A percentile compares a stretch with the other conserved stretches of the same genome.
phyloP scores from a whole-genome alignment of 179 eudicot species.

The Heliamphora pulchella region DNA sequence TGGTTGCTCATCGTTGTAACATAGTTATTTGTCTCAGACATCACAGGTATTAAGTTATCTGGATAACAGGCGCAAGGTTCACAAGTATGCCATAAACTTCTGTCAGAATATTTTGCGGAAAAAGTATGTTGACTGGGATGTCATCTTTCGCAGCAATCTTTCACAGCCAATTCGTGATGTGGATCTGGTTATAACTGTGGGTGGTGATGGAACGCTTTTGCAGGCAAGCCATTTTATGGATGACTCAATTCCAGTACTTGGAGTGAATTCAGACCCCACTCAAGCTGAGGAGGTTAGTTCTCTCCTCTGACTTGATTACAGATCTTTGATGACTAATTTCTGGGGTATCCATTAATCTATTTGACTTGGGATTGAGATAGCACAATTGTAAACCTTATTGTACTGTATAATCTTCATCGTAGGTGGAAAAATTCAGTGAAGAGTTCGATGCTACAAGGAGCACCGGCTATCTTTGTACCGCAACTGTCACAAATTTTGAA shows the following conservation, averaged over 20 bases:
- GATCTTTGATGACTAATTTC: slow-evolving; percentile 5
- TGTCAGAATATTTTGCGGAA: slow-evolving; percentile 60
- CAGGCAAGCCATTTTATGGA: slow-evolving; percentile 84
- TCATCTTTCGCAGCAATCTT: slow-evolving; percentile 42
- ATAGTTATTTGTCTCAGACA: slow-evolving; percentile 7
- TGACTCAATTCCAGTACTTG: slow-evolving; percentile 69
- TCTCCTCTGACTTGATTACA: neutral
- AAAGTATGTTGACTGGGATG: slow-evolving; percentile 54
- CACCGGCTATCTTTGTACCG: slow-evolving; percentile 86
- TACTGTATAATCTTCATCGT: slow-evolving; percentile 14
- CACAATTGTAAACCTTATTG: neutral
- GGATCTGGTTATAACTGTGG: slow-evolving; percentile 74
- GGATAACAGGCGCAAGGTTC: slow-evolving; percentile 56
- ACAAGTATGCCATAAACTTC: slow-evolving; percentile 60
- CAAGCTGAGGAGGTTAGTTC: slow-evolving; percentile 56
- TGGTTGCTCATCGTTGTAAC: slow-evolving; percentile 12
- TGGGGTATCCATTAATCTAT: neutral
- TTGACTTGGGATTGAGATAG: neutral
- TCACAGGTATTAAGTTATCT: slow-evolving; percentile 53
- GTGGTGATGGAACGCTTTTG: slow-evolving; percentile 94
- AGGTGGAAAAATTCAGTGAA: slow-evolving; percentile 57
- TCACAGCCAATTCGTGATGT: slow-evolving; percentile 59
- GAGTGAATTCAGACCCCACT: slow-evolving; percentile 95
- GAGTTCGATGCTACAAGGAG: slow-evolving; percentile 94
- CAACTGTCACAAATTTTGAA: slow-evolving; percentile 73